Conservation (phyloP, 139 green algal species). For the Gonium pectorale region DNA sequence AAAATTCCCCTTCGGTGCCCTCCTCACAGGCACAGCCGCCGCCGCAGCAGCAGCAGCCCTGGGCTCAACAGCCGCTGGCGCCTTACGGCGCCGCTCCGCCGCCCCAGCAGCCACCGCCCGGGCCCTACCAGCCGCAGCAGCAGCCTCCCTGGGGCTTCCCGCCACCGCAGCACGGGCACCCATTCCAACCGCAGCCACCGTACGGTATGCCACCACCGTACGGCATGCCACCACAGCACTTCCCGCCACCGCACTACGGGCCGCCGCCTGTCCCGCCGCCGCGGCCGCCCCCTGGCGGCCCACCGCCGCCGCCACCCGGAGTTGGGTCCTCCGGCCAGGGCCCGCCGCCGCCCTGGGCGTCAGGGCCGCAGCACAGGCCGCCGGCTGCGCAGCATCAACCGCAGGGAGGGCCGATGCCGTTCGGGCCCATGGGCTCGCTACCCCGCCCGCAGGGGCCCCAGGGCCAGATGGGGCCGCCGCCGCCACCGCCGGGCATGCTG, state of each 20-base stretch:
- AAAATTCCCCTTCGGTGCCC: neutral
- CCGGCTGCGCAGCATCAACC: neutral
- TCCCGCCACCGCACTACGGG: neutral
- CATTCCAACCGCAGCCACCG: neutral
- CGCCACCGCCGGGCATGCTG: neutral
- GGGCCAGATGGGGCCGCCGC: neutral
- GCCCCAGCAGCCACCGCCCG: neutral
- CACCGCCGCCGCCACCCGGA: neutral
- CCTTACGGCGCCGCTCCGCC: neutral
- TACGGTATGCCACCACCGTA: constrained; percentile 18
- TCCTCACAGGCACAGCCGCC: neutral
- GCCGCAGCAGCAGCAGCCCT: neutral
- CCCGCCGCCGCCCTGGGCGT: constrained; percentile 5
- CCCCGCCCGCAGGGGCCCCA: neutral
- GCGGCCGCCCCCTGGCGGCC: neutral
- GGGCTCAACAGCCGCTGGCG: neutral
- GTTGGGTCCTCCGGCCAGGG: neutral
- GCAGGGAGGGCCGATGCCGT: neutral
- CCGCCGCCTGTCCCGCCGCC: neutral
- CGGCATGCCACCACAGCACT: constrained; percentile 5
- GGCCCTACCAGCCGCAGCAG: neutral
- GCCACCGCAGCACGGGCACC: neutral
- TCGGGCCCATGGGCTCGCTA: neutral
- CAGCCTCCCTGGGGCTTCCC: neutral
- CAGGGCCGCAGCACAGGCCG: neutral